Evolutionary conservation across 371 early-diverging fungal genomes (phyloP), one percentile per base, ranked within the genome.

Genomic region (Zychaea mexicana): DNA sequence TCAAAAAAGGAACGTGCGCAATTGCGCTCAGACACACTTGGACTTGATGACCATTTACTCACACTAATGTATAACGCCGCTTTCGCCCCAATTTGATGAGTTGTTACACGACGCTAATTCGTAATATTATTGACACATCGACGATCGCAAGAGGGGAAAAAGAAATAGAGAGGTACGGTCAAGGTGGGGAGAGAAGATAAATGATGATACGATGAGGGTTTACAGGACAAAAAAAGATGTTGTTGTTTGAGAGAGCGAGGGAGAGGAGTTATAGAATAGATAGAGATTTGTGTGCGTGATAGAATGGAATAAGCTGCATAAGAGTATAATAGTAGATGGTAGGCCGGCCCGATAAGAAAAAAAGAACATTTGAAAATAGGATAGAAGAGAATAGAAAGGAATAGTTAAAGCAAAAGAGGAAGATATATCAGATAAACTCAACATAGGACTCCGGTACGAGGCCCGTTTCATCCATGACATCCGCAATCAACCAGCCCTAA

Each of bases 371-470:
- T 17, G 42, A 12, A 42, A 12, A 42, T 42, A 42, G n/a, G n/a
- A 13, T 8, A 8, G 3, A 39, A 3, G 42, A 42, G 13, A 42
- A 42, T 36, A 36, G 15, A n/a, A n/a, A n/a, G n/a, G n/a, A n/a
- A n/a, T n/a, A n/a, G n/a, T n/a, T 36, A 36, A 36, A 8, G 36
- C 15, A 47, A 31, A 22, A 24, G n/a, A 46, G 17, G 5, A 42
- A 42, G 10, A 39, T 46, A 36, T 22, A 38, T 68, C 63, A 69
- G 24, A 83, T 52, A 49, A 88, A 58, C 65, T 83, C 78, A 12
- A 91, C 85, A 67, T 90, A 91, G 61, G 88, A 88, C 59, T 89
- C 91, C 24, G 92, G 92, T 46, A 91, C 80, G 52, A 91, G 68
- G 4, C 92, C 92, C 10, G 83, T 79, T 58, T 83, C 74, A 57